Evolutionary conservation across 768 basidiomycete genomes (phyloP), one percentile per base, ranked within the genome.

Genomic region (Tulasnella sp.): DNA sequence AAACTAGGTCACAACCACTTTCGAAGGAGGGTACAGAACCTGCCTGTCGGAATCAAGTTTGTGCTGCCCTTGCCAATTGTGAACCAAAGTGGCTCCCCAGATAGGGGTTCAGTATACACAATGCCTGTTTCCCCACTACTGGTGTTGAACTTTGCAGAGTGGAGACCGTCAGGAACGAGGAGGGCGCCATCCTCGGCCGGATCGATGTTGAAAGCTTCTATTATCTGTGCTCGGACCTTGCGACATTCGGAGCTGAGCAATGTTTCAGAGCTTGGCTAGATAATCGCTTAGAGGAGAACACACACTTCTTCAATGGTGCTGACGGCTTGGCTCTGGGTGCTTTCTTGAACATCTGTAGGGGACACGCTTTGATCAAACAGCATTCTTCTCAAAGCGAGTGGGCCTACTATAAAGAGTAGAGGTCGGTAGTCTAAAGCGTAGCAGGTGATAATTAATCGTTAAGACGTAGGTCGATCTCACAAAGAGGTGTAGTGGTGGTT

Each of bases 81-180:
- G 62, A 90, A 85, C 86, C 87, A 90, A 32, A 88, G 68, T 0
- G 87, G 87, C 62, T 84, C 78, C 19, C 83, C 82, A 19, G 79
- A 76, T 4, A 76, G 68, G 6, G 78, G 75, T 15, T 56, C 40
- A 39, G 25, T 49, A 15, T 60, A 54, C n/a, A 66, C 77, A 61
- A 37, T 9, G 67, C 88, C 86, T 54, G 74, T 78, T 54, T 85
- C 81, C 19, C 78, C 72, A 9, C 75, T 66, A 67, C 84, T 78
- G 0, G 82, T 84, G 27, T 58, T 75, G 64, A 87, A 80, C 67
- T 85, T 89, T 52, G 80, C 72, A 3, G 77, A 77, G 60, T 78
- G 71, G 39, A 88, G 72, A 0, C 85, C 83, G 4, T 85, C 85
- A 1, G 87, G 87, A 0, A 88, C 83, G 32, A 89, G 74, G 2